These are phyloP conservation scores for Tetrahymena malaccensis DNA, from an alignment of 73 alveolate genomes.

Conservation along the genomic window DNA sequence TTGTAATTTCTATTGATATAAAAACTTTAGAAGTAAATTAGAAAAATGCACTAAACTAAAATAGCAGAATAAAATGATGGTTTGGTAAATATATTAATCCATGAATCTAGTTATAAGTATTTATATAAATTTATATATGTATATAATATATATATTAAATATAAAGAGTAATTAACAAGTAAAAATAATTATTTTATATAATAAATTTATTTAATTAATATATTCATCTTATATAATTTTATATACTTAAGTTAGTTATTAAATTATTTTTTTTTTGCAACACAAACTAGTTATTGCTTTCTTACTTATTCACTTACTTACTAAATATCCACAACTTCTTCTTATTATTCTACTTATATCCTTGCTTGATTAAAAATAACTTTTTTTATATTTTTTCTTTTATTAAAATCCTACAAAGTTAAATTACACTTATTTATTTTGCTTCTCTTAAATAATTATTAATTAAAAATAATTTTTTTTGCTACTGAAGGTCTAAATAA, in stretches of 20 bases:
- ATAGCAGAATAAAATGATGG: too few relatives aligned
- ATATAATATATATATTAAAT: background rate
- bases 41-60: too few relatives aligned
- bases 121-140: background rate
- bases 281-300: background rate
- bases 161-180: background rate
- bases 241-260: background rate
- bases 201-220: background rate
- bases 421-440: too few relatives aligned
- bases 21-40: too few relatives aligned
- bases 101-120: background rate
- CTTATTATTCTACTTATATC: background rate
- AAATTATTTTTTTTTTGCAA: background rate
- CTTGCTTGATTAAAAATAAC: background rate
- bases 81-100: too few relatives aligned
- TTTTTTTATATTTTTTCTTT: too few relatives aligned
- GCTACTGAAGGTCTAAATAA: background rate
- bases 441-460: too few relatives aligned
- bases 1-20: too few relatives aligned
- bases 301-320: background rate
- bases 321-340: background rate
- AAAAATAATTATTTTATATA: background rate
- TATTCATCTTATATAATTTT: background rate
- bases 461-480: too few relatives aligned
- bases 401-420: background rate